These are phyloP conservation scores for Sanghuangporus sanghuang DNA, from an alignment of 1,284 basidiomycete genomes.

Conservation along the genomic window DNA sequence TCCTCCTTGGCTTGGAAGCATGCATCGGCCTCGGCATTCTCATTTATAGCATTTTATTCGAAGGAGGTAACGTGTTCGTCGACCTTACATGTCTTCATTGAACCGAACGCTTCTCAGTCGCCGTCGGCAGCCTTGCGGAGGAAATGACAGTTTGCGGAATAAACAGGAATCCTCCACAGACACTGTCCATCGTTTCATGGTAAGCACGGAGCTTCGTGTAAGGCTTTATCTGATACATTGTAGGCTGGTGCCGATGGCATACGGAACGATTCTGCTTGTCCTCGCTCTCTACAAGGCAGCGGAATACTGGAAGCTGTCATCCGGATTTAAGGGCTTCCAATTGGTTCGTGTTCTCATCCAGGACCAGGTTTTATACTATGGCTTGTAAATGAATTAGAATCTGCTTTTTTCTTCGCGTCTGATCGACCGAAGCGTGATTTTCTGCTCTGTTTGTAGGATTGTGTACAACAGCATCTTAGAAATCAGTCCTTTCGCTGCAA, in stretches of 20 bases:
- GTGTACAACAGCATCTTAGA: too few species aligned
- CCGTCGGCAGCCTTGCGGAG: neutral
- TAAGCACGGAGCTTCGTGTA: neutral
- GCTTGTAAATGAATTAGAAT: neutral
- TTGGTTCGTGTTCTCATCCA: constrained; percentile 1
- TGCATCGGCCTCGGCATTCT: neutral
- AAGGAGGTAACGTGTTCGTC: neutral
- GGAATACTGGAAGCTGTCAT: neutral
- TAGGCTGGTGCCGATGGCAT: neutral
- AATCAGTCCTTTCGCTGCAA: too few species aligned
- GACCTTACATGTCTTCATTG: neutral
- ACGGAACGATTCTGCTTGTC: neutral
- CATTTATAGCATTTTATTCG: neutral
- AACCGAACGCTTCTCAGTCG: neutral
- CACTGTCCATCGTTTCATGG: neutral
- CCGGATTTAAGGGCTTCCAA: neutral
- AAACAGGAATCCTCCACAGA: neutral
- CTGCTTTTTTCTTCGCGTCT: neutral
- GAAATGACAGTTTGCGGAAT: neutral
- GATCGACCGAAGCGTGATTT: neutral
- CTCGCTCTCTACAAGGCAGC: neutral
- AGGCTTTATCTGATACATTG: neutral
- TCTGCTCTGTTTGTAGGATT: neutral
- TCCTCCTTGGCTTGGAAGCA: neutral
- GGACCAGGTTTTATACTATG: constrained; percentile 4